These are phyloP conservation scores for Ganoderma lingzhi DNA, from an alignment of 1,284 basidiomycete genomes.

Conservation along the genomic window DNA sequence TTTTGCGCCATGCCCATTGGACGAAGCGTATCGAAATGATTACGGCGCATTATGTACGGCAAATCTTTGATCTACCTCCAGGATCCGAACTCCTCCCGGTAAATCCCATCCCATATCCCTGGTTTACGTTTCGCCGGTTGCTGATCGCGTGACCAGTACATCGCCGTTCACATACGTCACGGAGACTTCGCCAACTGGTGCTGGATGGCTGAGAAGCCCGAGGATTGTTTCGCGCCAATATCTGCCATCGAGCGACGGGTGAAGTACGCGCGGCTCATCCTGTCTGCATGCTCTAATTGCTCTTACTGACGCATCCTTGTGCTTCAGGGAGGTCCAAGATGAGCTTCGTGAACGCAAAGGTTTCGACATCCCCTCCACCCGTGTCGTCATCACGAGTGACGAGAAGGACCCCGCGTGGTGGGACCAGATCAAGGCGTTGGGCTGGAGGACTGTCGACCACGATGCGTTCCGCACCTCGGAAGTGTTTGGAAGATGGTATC, in stretches of 20 bases:
- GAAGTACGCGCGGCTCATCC: conserved; percentile 31
- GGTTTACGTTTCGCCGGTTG: conserved; percentile 1
- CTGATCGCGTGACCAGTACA: conserved; percentile 51
- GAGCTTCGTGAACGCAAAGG: conserved; percentile 60
- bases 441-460: conserved; percentile 72
- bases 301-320: not conserved
- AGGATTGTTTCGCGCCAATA: conserved; percentile 70
- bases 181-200: conserved; percentile 63
- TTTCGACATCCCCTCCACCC: conserved; percentile 51
- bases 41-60: conserved; percentile 49
- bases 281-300: not conserved
- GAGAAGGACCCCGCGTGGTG: conserved; percentile 74
- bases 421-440: conserved; percentile 61
- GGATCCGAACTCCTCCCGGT: conserved; percentile 52
- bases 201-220: conserved; percentile 52
- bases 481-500: conserved; percentile 66
- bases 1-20: conserved; percentile 56
- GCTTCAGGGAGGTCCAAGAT: conserved; percentile 59
- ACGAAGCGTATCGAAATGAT: conserved; percentile 47
- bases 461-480: conserved; percentile 54
- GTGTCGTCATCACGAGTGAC: conserved; percentile 79
- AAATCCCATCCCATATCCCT: conserved; percentile 27
- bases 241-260: conserved; percentile 65
- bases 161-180: conserved; percentile 69
- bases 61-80: conserved; percentile 47